A percentile compares a stretch with the other conserved stretches of the same genome.
Evolutionary conservation across 2,329 filamentous ascomycete genomes (phyloP).

Genomic region (Microcyclospora tardicrescens): DNA sequence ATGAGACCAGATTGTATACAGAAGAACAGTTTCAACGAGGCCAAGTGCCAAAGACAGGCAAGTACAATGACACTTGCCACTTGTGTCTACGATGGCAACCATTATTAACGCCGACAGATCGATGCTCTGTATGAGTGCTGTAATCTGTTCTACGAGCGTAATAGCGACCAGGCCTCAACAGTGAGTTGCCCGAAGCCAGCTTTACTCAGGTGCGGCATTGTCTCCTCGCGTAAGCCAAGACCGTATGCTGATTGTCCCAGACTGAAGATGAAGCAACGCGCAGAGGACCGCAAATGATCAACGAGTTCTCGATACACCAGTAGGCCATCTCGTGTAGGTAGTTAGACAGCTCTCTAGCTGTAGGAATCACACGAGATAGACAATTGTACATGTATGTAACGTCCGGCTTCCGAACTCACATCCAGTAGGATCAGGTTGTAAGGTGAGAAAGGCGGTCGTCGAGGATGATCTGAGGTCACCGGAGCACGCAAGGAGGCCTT

Average conservation of each 20-base stretch:
- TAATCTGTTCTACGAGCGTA: constrained; percentile 68
- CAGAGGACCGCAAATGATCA: constrained; percentile 26
- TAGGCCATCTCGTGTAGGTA: too few species aligned
- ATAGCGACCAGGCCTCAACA: constrained; percentile 63
- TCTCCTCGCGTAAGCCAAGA: background rate
- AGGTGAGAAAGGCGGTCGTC: constrained; percentile 47
- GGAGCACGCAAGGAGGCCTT: constrained; percentile 87
- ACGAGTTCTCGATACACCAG: too few species aligned
- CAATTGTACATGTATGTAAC: constrained; percentile 23
- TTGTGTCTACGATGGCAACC: background rate
- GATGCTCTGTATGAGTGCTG: constrained; percentile 90
- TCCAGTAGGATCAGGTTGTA: constrained; percentile 33
- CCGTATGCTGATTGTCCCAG: constrained; percentile 50
- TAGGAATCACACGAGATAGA: too few species aligned
- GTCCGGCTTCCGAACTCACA: constrained; percentile 30
- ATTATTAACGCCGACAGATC: constrained; percentile 39
- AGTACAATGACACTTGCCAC: background rate
- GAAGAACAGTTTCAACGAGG: constrained; percentile 75
- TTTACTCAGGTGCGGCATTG: constrained; percentile 44
- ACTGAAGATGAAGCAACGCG: constrained; percentile 72
- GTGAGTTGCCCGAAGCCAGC: constrained; percentile 76
- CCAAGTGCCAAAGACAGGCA: constrained; percentile 56
- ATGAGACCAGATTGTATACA: constrained; percentile 48
- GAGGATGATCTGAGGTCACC: constrained; percentile 72
- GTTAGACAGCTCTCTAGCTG: too few species aligned